Conservation (phyloP, 352 stramenopile species). For the Globisporangium solare region DNA sequence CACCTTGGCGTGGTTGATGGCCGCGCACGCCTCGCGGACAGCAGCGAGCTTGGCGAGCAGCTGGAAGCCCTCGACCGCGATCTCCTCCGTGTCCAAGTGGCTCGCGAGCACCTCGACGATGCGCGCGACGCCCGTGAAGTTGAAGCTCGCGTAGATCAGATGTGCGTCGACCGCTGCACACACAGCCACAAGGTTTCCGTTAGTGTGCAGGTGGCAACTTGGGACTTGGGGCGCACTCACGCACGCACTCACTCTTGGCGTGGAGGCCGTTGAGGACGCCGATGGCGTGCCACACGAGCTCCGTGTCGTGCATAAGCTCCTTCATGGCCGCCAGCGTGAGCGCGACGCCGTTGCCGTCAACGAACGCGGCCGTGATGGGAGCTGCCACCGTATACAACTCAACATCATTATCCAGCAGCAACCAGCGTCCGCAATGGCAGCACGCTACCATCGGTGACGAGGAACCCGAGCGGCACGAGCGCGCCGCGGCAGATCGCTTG, state of each 20-base stretch:
- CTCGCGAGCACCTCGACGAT: conserved; percentile 62
- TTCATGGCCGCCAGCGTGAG: conserved; percentile 48
- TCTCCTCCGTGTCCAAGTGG: conserved; percentile 71
- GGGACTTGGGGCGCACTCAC: background rate
- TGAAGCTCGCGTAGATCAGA: conserved; percentile 42
- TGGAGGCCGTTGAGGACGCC: conserved; percentile 67
- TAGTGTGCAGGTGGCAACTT: background rate
- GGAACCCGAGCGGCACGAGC: conserved; percentile 53
- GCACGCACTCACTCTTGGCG: conserved; percentile 45
- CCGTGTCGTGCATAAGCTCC: conserved; percentile 45
- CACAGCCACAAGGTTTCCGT: background rate
- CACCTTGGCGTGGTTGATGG: conserved; percentile 60
- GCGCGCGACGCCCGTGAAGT: conserved; percentile 47
- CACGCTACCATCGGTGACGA: conserved; percentile 55
- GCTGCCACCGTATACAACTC: conserved; percentile 19
- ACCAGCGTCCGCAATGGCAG: background rate
- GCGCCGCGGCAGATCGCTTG: conserved; percentile 42
- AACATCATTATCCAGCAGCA: background rate
- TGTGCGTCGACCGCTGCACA: conserved; percentile 35
- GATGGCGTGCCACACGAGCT: conserved; percentile 70
- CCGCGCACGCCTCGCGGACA: conserved; percentile 36
- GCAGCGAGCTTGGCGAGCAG: conserved; percentile 47
- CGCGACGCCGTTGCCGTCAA: conserved; percentile 58
- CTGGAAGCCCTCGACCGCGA: conserved; percentile 70
- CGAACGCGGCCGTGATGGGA: conserved; percentile 47